These are phyloP conservation scores for Candida xyloterini DNA, from an alignment of 805 yeast species.

Conservation along the genomic window DNA sequence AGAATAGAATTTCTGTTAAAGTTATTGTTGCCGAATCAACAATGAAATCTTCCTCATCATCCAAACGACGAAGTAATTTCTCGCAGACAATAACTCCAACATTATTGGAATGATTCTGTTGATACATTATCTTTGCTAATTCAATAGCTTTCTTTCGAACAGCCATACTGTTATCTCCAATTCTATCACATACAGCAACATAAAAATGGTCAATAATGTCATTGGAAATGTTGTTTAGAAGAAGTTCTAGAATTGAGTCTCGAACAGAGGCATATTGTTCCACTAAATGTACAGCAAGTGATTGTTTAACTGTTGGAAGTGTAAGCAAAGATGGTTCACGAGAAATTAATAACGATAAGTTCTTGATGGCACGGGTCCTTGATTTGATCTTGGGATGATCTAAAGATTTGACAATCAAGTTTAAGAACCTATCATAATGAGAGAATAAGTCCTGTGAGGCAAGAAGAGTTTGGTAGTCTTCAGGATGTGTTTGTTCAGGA, in stretches of 20 bases:
- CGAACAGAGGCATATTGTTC: slow-evolving; percentile 71
- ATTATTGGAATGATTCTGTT: slow-evolving; percentile 27
- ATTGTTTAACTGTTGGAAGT: slow-evolving; percentile 46
- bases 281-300: slow-evolving; percentile 48
- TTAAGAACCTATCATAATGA: slow-evolving; percentile 52
- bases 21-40: slow-evolving; percentile 39
- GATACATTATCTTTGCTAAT: slow-evolving; percentile 48
- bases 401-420: slow-evolving; percentile 45
- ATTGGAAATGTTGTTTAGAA: slow-evolving; percentile 48
- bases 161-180: slow-evolving; percentile 57
- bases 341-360: slow-evolving; percentile 52
- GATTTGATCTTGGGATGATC: slow-evolving; percentile 49
- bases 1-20: slow-evolving; percentile 40
- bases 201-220: slow-evolving; percentile 48
- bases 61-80: slow-evolving; percentile 51
- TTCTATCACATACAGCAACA: slow-evolving; percentile 44
- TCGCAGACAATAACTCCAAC: slow-evolving; percentile 45
- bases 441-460: slow-evolving; percentile 32
- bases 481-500: neutral
- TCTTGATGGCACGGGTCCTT: slow-evolving; percentile 63
- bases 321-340: slow-evolving; percentile 51
- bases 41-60: slow-evolving; percentile 67
- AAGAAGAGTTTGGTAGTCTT: slow-evolving; percentile 19
- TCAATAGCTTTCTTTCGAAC: slow-evolving; percentile 64
- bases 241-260: slow-evolving; percentile 70